Percentiles rank a stretch among this genome's conserved stretches.
phyloP scores from a whole-genome alignment of 192 early-diverging fungal species.

The Dispira parvispora region DNA sequence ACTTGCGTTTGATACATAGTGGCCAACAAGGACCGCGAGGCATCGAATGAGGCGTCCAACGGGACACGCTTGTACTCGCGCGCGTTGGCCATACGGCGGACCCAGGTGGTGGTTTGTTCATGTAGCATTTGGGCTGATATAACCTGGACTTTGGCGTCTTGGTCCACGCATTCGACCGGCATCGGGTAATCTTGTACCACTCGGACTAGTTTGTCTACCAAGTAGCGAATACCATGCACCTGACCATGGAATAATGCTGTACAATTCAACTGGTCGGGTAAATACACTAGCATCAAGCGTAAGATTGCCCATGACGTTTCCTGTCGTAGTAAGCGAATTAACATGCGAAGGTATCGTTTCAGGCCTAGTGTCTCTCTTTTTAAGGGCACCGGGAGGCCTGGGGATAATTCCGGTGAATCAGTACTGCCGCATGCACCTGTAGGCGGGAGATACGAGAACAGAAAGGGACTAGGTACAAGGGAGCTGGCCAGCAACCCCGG shows the following conservation, averaged over 20 bases:
- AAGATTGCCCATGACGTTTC: slow-evolving; percentile 1
- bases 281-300: not conserved
- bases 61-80: not conserved
- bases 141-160: not conserved
- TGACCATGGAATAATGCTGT: not conserved
- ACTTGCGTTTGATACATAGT: not conserved
- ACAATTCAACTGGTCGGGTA: slow-evolving; percentile 7
- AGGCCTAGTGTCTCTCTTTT: not conserved
- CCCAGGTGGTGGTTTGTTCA: not conserved
- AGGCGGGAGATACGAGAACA: not conserved
- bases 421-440: too few relatives aligned
- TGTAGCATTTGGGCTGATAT: not conserved
- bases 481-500: not conserved
- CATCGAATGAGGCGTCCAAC: not conserved
- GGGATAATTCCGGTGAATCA: too few relatives aligned
- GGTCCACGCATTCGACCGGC: not conserved
- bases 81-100: not conserved
- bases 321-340: not conserved
- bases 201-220: not conserved
- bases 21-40: not conserved
- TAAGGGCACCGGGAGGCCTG: too few relatives aligned
- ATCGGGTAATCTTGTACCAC: not conserved
- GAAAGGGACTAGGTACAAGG: not conserved
- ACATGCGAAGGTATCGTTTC: not conserved
- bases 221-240: not conserved